Evolutionary conservation across 208 protist species (phyloP), one percentile per base, ranked within the genome.

Genomic region (Trypanosoma vivax): DNA sequence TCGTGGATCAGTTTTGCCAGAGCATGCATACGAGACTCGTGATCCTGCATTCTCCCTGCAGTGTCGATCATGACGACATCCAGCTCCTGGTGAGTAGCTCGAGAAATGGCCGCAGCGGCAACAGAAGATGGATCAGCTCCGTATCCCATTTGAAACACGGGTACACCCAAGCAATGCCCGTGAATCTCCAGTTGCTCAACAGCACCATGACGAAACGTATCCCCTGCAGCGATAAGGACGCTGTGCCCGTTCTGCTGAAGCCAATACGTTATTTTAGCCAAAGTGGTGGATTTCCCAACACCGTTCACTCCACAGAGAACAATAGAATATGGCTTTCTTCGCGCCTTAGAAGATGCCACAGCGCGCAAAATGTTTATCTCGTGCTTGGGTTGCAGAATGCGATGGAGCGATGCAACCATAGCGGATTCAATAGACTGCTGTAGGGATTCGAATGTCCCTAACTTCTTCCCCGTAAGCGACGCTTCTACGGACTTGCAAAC

Each of bases 61-160:
- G 99, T 99, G 73, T 99, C 99, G 30, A 99, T 88, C 24, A 99
- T 90, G 6, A 99, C 97, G 2, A 99, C 96, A 67, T 99, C 95
- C 16, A 69, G 71, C 21, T 87, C 59, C 63, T 96, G 64, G 45
- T 76, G 72, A 21, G 62, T 64, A 33, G 95, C 97, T 33, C 96
- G 67, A 11, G 65, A 51, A 46, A 99, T 91, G 41, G 95, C 98
- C 16, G 93, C 83, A 31, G 64, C 51, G 14, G 97, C 96, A 23
- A 99, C 86, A 2, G 58, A 55, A 5, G 97, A 90, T 5, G 97
- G 89, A 50, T 99, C 96, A 19, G 95, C 89, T 31, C 96, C 96
- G 73, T 99, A 99, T 23, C 97, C 97, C 47, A 95, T 68, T 53
- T 98, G 88, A 73, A 96, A 99, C 5, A 99, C 55, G 9, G 79